These are phyloP conservation scores for Picochlorum sp. DNA, from an alignment of 139 green algal genomes.

Conservation along the genomic window DNA sequence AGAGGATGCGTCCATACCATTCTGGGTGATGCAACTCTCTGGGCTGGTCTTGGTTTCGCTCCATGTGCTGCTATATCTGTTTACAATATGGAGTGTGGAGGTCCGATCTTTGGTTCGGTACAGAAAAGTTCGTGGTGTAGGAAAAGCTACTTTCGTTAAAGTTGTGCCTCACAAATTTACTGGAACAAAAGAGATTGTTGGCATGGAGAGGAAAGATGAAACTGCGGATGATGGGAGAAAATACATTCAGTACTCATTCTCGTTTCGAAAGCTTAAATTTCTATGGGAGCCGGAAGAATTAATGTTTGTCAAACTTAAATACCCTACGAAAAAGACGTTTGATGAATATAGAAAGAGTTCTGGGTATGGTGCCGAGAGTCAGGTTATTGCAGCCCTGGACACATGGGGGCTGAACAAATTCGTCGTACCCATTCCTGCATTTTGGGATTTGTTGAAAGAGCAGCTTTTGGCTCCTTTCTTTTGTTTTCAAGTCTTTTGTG, in stretches of 20 bases:
- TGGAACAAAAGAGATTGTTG: slow-evolving; percentile 49
- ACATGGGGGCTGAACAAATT: slow-evolving; percentile 62
- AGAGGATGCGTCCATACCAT: background rate
- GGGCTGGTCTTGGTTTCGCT: background rate
- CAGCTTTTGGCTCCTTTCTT: slow-evolving; percentile 97
- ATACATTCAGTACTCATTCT: slow-evolving; percentile 45
- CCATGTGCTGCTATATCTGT: slow-evolving; percentile 16
- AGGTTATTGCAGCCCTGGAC: slow-evolving; percentile 32
- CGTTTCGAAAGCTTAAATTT: slow-evolving; percentile 70
- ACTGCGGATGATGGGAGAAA: background rate
- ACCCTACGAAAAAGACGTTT: slow-evolving; percentile 48
- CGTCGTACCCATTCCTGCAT: slow-evolving; percentile 63
- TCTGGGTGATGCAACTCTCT: background rate
- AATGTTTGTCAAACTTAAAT: slow-evolving; percentile 62
- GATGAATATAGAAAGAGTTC: slow-evolving; percentile 26
- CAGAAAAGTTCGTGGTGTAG: background rate
- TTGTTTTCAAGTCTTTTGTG: slow-evolving; percentile 93
- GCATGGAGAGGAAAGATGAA: slow-evolving; percentile 25
- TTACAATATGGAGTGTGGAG: slow-evolving; percentile 21
- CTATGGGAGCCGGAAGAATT: slow-evolving; percentile 29
- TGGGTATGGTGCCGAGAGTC: slow-evolving; percentile 30
- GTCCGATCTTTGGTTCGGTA: slow-evolving; percentile 7
- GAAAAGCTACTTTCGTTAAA: slow-evolving; percentile 24
- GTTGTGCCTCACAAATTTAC: slow-evolving; percentile 51
- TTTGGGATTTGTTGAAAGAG: slow-evolving; percentile 66